Evolutionary conservation across 164 flowering plant species (phyloP).

Genomic region (Vitis amurensis): DNA sequence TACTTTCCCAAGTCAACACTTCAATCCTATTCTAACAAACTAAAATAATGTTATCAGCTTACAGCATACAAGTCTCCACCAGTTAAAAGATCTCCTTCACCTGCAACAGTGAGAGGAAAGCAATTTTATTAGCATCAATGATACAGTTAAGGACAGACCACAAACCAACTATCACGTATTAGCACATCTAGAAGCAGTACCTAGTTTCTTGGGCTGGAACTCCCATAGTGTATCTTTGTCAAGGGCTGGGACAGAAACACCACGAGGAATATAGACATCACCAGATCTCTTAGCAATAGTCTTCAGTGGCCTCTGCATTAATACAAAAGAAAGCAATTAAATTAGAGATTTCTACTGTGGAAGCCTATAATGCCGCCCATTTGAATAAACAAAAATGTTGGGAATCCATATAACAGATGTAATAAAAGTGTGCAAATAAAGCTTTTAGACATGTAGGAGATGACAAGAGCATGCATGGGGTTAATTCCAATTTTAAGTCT

Average conservation of each 20-base stretch:
- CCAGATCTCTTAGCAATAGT: constrained; percentile 92
- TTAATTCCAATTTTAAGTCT: too few relatives aligned
- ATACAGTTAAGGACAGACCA: too few relatives aligned
- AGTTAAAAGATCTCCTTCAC: constrained; percentile 90
- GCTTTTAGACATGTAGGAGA: too few relatives aligned
- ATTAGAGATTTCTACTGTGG: too few relatives aligned
- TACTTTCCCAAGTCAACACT: not conserved
- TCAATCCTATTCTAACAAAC: constrained; percentile 23
- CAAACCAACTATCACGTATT: not conserved
- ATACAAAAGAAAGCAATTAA: not conserved
- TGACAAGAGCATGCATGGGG: too few relatives aligned
- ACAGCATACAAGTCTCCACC: constrained; percentile 99
- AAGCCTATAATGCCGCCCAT: too few relatives aligned
- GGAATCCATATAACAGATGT: too few relatives aligned
- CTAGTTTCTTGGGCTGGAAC: constrained; percentile 86
- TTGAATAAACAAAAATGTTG: too few relatives aligned
- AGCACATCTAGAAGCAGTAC: constrained; percentile 34
- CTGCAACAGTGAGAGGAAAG: constrained; percentile 40
- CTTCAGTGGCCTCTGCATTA: constrained; percentile 88
- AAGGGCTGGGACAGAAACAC: constrained; percentile 96
- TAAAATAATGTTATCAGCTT: constrained; percentile 14
- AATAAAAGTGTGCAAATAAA: too few relatives aligned
- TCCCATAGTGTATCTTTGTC: constrained; percentile 98
- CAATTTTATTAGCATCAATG: not conserved
- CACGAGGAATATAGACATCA: constrained; percentile 99